phyloP scores from a whole-genome alignment of 306 rosid genomes.

The Psophocarpus tetragonolobus region DNA sequence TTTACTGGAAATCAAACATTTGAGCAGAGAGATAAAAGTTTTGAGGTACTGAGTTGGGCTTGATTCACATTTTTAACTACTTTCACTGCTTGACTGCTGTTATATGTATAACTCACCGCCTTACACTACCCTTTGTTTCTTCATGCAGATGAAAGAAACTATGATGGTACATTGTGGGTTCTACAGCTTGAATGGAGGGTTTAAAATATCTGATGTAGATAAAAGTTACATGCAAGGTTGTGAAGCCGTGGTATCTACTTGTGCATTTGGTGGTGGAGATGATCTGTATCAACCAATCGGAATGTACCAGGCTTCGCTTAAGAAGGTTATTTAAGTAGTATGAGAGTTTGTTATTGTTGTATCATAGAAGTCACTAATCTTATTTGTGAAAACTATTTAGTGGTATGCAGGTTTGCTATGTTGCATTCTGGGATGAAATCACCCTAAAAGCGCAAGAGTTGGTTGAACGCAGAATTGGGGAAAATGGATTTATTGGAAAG shows the following conservation, averaged over 20 bases:
- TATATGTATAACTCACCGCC: slow-evolving; percentile 30
- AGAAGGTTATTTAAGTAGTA: slow-evolving; percentile 58
- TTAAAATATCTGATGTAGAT: slow-evolving; percentile 74
- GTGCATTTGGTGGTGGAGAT: slow-evolving; percentile 99
- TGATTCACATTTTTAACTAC: not conserved
- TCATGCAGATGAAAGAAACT: slow-evolving; percentile 64
- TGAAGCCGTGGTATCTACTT: slow-evolving; percentile 80
- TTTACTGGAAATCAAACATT: slow-evolving; percentile 91
- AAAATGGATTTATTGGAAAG: slow-evolving; percentile 72
- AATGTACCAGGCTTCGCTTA: slow-evolving; percentile 73
- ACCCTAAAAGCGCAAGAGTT: slow-evolving; percentile 71
- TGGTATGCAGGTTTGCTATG: slow-evolving; percentile 86
- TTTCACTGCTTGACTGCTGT: slow-evolving; percentile 22
- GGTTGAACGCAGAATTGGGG: slow-evolving; percentile 59
- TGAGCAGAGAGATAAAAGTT: slow-evolving; percentile 67
- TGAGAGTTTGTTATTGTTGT: slow-evolving; percentile 16
- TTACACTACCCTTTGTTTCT: slow-evolving; percentile 16
- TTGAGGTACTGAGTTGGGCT: slow-evolving; percentile 57
- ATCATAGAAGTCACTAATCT: slow-evolving; percentile 39
- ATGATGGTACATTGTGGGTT: slow-evolving; percentile 81
- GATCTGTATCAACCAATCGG: slow-evolving; percentile 99
- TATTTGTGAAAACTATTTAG: slow-evolving; percentile 42
- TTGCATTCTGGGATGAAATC: slow-evolving; percentile 97
- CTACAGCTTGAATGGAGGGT: slow-evolving; percentile 77
- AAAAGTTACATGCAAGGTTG: slow-evolving; percentile 65